These are phyloP conservation scores for Aquanectria penicillioides DNA, from an alignment of 2,329 filamentous ascomycete genomes.

Conservation along the genomic window DNA sequence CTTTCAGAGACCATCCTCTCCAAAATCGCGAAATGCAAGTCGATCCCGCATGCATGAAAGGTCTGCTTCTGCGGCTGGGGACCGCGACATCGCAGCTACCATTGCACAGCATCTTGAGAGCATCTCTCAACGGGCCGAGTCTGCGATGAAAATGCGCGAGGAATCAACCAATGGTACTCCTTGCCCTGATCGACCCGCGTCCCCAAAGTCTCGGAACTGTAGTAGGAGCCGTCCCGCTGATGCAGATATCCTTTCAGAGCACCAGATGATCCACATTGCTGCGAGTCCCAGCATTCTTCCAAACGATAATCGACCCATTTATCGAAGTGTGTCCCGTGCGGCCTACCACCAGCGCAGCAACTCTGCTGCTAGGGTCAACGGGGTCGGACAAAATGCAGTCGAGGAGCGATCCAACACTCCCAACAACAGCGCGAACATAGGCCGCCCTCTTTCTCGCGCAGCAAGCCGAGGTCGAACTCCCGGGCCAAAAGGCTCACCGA, in stretches of 20 bases:
- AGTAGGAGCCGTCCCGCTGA: slow-evolving; percentile 2
- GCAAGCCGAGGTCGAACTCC: slow-evolving; percentile 27
- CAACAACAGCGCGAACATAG: not conserved
- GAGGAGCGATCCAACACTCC: not conserved
- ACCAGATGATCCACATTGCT: slow-evolving; percentile 22
- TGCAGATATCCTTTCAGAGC: not conserved
- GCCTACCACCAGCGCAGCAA: slow-evolving; percentile 25
- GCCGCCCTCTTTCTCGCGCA: slow-evolving; percentile 15
- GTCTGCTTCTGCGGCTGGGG: slow-evolving; percentile 32
- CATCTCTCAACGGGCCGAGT: slow-evolving; percentile 40
- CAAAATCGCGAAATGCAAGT: slow-evolving; percentile 51
- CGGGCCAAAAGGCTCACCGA: slow-evolving; percentile 1
- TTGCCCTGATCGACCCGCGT: slow-evolving; percentile 2
- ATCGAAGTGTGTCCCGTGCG: not conserved
- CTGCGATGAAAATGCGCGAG: slow-evolving; percentile 13
- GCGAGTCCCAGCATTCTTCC: slow-evolving; percentile 27
- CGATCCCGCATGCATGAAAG: slow-evolving; percentile 35
- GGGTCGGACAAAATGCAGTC: not conserved
- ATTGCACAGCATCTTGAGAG: slow-evolving; percentile 38
- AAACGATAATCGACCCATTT: not conserved
- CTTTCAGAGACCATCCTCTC: slow-evolving; percentile 40
- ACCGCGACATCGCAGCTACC: not conserved
- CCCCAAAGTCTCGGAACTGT: not conserved
- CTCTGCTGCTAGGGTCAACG: slow-evolving; percentile 4
- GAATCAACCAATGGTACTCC: not conserved